These are phyloP conservation scores for Leishmania tropica DNA, from an alignment of 208 protist species.

Conservation along the genomic window DNA sequence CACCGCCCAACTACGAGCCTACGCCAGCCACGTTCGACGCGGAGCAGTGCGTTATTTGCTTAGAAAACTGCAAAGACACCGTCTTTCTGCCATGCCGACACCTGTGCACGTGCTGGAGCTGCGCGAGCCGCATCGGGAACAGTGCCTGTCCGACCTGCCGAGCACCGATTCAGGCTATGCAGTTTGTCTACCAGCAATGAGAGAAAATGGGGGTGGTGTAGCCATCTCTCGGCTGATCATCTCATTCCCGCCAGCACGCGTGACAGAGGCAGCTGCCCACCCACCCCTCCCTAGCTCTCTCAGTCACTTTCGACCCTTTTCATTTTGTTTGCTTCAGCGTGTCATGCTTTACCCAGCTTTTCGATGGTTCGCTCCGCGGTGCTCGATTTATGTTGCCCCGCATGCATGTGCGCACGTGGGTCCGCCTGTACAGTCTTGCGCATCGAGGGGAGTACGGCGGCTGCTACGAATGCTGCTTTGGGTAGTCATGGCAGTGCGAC, in stretches of 20 bases:
- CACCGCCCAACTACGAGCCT: constrained; percentile 60
- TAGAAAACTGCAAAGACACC: constrained; percentile 64
- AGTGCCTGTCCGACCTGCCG: constrained; percentile 58
- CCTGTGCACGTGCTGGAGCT: constrained; percentile 72
- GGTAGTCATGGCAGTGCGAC: neutral
- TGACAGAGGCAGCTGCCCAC: neutral
- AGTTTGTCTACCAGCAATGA: constrained; percentile 64
- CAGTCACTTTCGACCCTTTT: neutral
- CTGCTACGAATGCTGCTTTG: neutral
- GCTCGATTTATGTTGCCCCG: neutral
- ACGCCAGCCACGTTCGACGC: constrained; percentile 42
- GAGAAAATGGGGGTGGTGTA: neutral
- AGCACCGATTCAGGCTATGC: constrained; percentile 35
- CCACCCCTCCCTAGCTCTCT: neutral
- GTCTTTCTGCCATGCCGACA: constrained; percentile 75
- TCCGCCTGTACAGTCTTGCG: constrained; percentile 18
- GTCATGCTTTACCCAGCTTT: neutral
- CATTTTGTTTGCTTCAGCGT: neutral
- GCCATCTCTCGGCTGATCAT: neutral
- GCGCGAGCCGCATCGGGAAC: constrained; percentile 34
- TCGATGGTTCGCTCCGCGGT: neutral
- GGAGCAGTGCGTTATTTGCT: constrained; percentile 77
- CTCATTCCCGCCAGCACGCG: neutral
- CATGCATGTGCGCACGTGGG: neutral
- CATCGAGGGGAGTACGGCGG: neutral